Percentiles rank a stretch among this genome's conserved stretches.
Evolutionary conservation across 1,284 basidiomycete genomes (phyloP).

Genomic region (Mycosarcoma mackinlayi): DNA sequence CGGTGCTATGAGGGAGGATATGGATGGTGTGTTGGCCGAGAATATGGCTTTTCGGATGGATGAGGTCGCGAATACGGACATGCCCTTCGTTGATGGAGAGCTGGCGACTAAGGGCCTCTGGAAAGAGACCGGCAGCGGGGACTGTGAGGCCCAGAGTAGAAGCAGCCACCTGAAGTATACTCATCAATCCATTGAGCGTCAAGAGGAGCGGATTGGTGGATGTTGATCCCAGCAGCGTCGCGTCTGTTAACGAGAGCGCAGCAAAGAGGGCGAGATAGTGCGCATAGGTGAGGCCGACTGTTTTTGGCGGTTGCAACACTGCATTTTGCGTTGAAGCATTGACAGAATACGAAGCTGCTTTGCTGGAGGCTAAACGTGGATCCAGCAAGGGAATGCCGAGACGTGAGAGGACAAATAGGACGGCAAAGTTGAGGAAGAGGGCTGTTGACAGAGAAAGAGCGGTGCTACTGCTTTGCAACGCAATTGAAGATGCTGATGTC

Average conservation of each 20-base stretch:
- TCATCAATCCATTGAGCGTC: conserved; percentile 24
- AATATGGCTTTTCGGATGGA: conserved; percentile 73
- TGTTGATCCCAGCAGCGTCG: conserved; percentile 35
- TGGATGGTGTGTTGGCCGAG: conserved; percentile 88
- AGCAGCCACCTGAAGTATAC: conserved; percentile 15
- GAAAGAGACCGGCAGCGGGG: conserved; percentile 56
- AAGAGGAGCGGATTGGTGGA: conserved; percentile 33
- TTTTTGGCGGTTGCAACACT: conserved; percentile 74
- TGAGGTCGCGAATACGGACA: conserved; percentile 68
- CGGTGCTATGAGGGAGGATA: conserved; percentile 83
- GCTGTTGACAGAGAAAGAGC: conserved; percentile 74
- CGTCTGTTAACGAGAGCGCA: conserved; percentile 38
- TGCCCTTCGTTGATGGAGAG: conserved; percentile 67
- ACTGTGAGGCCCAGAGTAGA: conserved; percentile 45
- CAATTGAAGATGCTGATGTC: conserved; percentile 15
- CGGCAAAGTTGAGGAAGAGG: conserved; percentile 71
- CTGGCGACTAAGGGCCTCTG: conserved; percentile 71
- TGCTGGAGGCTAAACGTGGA: conserved; percentile 75
- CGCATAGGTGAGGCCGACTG: conserved; percentile 40
- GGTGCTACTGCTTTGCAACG: conserved; percentile 67
- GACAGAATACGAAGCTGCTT: conserved; percentile 74
- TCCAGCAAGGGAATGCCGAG: conserved; percentile 82
- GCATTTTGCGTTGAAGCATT: conserved; percentile 75
- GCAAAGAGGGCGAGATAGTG: conserved; percentile 46
- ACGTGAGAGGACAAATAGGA: conserved; percentile 74